phyloP scores from a whole-genome alignment of 768 basidiomycete genomes.

The Serendipita sp. region DNA sequence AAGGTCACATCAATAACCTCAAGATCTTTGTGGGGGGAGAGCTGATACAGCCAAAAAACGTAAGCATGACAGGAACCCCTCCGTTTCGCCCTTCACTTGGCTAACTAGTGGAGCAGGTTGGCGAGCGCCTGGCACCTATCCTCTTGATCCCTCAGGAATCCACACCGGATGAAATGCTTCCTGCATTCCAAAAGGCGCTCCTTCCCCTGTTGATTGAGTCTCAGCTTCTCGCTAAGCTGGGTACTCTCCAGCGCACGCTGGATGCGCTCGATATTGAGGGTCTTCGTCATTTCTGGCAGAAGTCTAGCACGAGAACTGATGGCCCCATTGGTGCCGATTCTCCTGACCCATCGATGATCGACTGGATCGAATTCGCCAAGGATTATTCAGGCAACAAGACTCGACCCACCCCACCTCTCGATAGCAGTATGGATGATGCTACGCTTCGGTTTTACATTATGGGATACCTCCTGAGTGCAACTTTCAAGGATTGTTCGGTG shows the following conservation, averaged over 20 bases:
- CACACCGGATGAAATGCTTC: slow-evolving; percentile 24
- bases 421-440: slow-evolving; percentile 17
- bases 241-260: slow-evolving; percentile 52
- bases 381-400: slow-evolving; percentile 25
- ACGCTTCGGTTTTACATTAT: slow-evolving; percentile 47
- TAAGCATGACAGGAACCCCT: slow-evolving; percentile 20
- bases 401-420: slow-evolving; percentile 24
- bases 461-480: slow-evolving; percentile 74
- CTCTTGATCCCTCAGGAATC: slow-evolving; percentile 3
- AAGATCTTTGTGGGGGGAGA: slow-evolving; percentile 59
- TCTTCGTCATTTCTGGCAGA: slow-evolving; percentile 25
- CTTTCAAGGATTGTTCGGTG: slow-evolving; percentile 92
- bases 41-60: slow-evolving; percentile 40
- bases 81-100: neutral
- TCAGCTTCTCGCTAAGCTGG: slow-evolving; percentile 37
- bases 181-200: slow-evolving; percentile 36
- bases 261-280: slow-evolving; percentile 81
- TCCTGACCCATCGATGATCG: slow-evolving; percentile 40
- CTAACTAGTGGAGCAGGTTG: neutral
- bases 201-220: slow-evolving; percentile 33
- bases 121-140: neutral
- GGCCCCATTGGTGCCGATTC: slow-evolving; percentile 12
- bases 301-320: slow-evolving; percentile 2
- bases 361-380: slow-evolving; percentile 51
- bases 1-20: slow-evolving; percentile 64